Base-by-base conservation (phyloP, 208 protist genomes). In the Acanthamoeba divionensis region DNA sequence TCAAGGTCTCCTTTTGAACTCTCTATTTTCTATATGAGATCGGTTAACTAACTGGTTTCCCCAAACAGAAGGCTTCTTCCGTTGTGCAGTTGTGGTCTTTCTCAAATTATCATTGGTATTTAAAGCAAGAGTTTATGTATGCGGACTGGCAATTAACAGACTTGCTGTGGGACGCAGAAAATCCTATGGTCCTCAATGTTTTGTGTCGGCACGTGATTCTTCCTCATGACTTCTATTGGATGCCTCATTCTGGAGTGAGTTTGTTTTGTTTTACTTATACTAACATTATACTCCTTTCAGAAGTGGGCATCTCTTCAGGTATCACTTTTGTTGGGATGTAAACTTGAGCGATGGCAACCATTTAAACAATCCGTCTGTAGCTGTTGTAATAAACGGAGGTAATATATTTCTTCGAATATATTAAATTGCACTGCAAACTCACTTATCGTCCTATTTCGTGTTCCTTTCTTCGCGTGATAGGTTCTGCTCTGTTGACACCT, bases 31-130 rank as follows among this genome's bases (percentile, higher is more conserved):
- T 62, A 29, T 12, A 13, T 45, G 12, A n/a, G n/a, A 6, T 9
- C 15, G n/a, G 7, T 10, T 26, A n/a, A 60, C 52, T 82, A 13
- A 24, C 18, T 44, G 24, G 13, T 12, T n/a, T n/a, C n/a, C n/a
- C n/a, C n/a, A 3, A 41, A 15, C 44, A 91, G 55, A 71, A 73
- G 18, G 55, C 55, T 24, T 33, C 63, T 15, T 41, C 31, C 18
- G 33, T 47, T 8, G 63, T 95, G 29, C 92, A 94, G 41, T 48
- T 95, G 44, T 95, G 86, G 62, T 83, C 60, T 10, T 26, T 67
- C 13, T 77, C 60, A 24, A 95, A 95, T 66, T 95, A 95, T 47
- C 71, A 94, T 65, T 95, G 93, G 93, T 93, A 94, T 47, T 48
- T 94, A 33, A 92, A 93, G 90, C 91, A 90, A n/a, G 67, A 93